Evolutionary conservation across 208 protist species (phyloP).

Genomic region (Angomonas ambiguus): DNA sequence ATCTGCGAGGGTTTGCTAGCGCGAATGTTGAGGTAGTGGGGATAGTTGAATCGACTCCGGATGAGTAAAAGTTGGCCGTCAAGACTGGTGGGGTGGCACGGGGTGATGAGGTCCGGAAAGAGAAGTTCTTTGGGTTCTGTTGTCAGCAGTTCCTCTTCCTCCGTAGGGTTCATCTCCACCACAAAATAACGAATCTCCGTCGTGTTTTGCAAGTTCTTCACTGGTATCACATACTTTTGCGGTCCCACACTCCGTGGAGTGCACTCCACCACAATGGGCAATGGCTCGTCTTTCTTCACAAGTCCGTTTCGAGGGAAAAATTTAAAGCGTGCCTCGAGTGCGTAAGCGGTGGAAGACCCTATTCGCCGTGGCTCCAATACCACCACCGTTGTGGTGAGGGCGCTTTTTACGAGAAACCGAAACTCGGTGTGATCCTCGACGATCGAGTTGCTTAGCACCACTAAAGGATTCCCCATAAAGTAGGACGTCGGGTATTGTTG

Average conservation of each 20-base stretch:
- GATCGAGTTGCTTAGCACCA: conserved; percentile 63
- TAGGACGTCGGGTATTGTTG: not conserved
- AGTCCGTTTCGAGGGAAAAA: conserved; percentile 68
- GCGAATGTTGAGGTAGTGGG: conserved; percentile 68
- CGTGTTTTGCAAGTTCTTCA: conserved; percentile 71
- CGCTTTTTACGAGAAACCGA: conserved; percentile 50
- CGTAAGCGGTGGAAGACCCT: conserved; percentile 23
- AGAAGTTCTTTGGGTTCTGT: conserved; percentile 54
- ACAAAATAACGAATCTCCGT: conserved; percentile 65
- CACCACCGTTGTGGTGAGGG: conserved; percentile 54
- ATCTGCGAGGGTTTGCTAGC: conserved; percentile 73
- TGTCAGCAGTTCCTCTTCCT: conserved; percentile 57
- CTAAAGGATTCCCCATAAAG: conserved; percentile 72
- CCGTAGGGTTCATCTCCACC: conserved; percentile 70
- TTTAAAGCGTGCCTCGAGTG: conserved; percentile 73
- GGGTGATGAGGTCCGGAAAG: conserved; percentile 67
- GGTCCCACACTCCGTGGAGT: conserved; percentile 64
- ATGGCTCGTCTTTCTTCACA: conserved; percentile 33
- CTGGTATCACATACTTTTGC: conserved; percentile 81
- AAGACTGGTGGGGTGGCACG: conserved; percentile 38
- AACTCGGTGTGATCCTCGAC: conserved; percentile 72
- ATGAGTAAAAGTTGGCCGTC: conserved; percentile 69
- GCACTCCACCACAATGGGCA: conserved; percentile 76
- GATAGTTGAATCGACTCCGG: conserved; percentile 46
- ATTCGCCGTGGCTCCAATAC: conserved; percentile 71